Base-by-base conservation (phyloP, 257 asterid genomes). In the Primulina eburnea region DNA sequence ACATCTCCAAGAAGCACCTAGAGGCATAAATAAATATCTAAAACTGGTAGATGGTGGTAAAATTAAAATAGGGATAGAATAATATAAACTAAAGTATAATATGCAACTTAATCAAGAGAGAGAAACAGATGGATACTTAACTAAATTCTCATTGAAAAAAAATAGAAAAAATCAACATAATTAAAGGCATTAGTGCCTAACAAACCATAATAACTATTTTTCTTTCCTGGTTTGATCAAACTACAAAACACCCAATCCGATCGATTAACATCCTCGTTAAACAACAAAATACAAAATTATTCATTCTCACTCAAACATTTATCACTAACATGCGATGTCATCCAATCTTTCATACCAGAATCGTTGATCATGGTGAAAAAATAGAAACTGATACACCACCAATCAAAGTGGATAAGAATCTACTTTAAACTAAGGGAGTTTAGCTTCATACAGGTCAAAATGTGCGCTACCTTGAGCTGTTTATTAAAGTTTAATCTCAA, bases 1-100 rank as follows among this genome's bases (percentile, higher is more conserved):
- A 90, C 96, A 75, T 90, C 96, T 65, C 96, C 96, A 28, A 90
- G 95, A 67, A 90, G 92, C 79, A 90, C 96, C 96, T 90, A 69
- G 7, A 50, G 50, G 43, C 28, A 65, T 20, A 60, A 59, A 30
- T 61, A 57, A 14, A 33, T 52, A 67, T 34, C 37, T 33, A 62
- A 75, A 30, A 73, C 65, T 73, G 72, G 63, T 76, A 65, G 11
- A 61, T 33, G 32, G 33, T 40, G 68, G 35, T 47, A 40, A 65
- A 32, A 17, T 34, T 33, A 59, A 35, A 28, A 14, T 56, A 35
- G 60, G 2, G 43, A 63, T 47, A 32, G 47, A 62, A 52, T 7
- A 59, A 55, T 59, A 75, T 30, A 74, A 28, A 28, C 30, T 28
- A 28, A 24, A 68, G 17, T 47, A 47, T 14, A 65, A 76, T 60